phyloP scores from a whole-genome alignment of 2,329 filamentous ascomycete genomes.

The Rhexocercosporidium sp. region DNA sequence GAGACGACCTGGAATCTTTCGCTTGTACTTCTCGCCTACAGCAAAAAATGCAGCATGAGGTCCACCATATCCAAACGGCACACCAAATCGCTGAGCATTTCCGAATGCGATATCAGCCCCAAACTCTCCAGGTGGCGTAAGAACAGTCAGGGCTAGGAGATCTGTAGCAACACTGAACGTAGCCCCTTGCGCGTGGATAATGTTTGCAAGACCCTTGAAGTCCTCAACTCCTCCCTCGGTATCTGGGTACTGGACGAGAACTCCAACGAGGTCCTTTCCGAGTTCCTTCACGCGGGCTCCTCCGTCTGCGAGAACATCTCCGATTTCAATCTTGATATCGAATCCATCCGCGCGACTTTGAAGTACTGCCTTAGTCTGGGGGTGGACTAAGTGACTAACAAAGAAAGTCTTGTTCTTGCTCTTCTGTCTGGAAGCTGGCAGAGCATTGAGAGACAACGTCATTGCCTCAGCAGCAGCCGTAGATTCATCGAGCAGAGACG shows the following conservation, averaged over 20 bases:
- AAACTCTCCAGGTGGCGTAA: conserved; percentile 91
- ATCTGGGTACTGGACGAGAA: conserved; percentile 94
- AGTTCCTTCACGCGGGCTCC: conserved; percentile 71
- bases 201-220: conserved; percentile 74
- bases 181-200: conserved; percentile 77
- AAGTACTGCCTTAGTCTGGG: conserved; percentile 85
- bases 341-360: conserved; percentile 89
- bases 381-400: conserved; percentile 81
- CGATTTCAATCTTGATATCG: conserved; percentile 76
- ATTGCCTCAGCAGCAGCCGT: conserved; percentile 95
- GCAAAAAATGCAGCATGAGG: conserved; percentile 98
- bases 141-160: conserved; percentile 81
- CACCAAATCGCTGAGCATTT: conserved; percentile 88
- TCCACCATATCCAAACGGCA: conserved; percentile 89
- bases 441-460: conserved; percentile 84
- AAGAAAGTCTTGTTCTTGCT: conserved; percentile 79
- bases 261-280: conserved; percentile 83
- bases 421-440: conserved; percentile 75
- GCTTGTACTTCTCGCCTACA: conserved; percentile 87
- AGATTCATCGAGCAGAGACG: conserved; percentile 87
- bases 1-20: conserved; percentile 89
- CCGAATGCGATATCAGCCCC: conserved; percentile 96
- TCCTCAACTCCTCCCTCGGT: conserved; percentile 81
- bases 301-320: conserved; percentile 71
- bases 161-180: conserved; percentile 90